phyloP scores from a whole-genome alignment of 2,329 filamentous ascomycete species.

The Paecilomyces formosus region DNA sequence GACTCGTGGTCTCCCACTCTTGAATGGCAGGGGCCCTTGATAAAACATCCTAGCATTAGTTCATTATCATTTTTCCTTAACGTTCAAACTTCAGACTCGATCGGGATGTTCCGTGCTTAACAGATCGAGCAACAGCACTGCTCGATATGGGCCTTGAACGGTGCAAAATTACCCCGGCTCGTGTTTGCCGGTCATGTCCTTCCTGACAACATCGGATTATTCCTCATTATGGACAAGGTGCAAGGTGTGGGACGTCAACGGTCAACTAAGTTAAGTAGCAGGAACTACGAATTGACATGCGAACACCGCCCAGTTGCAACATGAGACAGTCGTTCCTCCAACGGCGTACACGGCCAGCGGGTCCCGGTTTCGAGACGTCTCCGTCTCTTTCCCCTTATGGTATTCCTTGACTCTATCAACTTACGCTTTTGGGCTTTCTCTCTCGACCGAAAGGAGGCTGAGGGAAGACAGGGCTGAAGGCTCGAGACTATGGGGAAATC shows the following conservation, averaged over 20 bases:
- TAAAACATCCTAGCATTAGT: not conserved
- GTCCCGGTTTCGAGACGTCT: not conserved
- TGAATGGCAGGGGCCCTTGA: not conserved
- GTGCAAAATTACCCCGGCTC: not conserved
- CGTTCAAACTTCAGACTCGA: not conserved
- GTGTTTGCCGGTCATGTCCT: not conserved
- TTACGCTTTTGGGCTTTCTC: not conserved
- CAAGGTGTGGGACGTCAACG: not conserved
- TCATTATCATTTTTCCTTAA: not conserved
- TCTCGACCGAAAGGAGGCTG: not conserved
- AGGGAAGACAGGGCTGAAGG: not conserved
- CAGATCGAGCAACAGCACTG: not conserved
- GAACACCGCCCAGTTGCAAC: not conserved
- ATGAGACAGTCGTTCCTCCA: not conserved
- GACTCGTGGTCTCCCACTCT: not conserved
- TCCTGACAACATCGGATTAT: not conserved
- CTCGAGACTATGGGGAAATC: not conserved
- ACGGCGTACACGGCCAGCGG: not conserved
- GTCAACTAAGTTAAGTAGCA: too few relatives aligned
- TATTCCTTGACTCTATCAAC: not conserved
- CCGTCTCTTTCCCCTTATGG: not conserved
- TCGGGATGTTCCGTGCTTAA: not conserved
- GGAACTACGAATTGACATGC: too few relatives aligned
- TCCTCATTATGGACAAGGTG: not conserved
- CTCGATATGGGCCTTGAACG: not conserved